Evolutionary conservation across 305 asterid species (phyloP).

Genomic region (Fraxinus nigra): DNA sequence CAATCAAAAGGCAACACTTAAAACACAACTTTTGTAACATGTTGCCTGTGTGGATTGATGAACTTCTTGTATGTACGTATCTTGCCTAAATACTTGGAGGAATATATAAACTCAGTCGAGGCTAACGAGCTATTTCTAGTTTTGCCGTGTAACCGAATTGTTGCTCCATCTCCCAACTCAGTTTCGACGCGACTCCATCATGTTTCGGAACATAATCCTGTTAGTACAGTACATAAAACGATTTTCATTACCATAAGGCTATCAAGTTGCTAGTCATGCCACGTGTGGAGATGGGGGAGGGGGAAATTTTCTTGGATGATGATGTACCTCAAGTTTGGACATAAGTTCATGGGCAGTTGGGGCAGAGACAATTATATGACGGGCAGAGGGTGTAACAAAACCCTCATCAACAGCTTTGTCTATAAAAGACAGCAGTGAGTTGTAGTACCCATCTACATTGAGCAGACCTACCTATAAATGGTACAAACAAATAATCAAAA

Average conservation of each 20-base stretch:
- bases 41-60: constrained; percentile 10
- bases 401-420: constrained; percentile 98
- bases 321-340: constrained; percentile 78
- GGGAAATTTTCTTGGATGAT: background rate
- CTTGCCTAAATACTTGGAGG: background rate
- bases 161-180: constrained; percentile 88
- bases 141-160: constrained; percentile 60
- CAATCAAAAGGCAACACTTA: constrained; percentile 7
- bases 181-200: constrained; percentile 47
- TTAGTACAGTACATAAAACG: background rate
- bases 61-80: constrained; percentile 19
- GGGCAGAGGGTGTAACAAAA: constrained; percentile 81
- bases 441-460: constrained; percentile 92
- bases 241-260: background rate
- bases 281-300: background rate
- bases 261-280: background rate
- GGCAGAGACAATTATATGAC: constrained; percentile 88
- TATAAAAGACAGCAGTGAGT: constrained; percentile 72
- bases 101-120: background rate
- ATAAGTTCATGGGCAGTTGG: constrained; percentile 87
- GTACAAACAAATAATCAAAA: background rate
- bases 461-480: constrained; percentile 79
- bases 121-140: constrained; percentile 74
- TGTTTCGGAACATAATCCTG: constrained; percentile 73
- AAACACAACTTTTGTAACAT: background rate